Conservation (phyloP, 2,329 filamentous ascomycete species). For the Endoconidiophora laricicola region DNA sequence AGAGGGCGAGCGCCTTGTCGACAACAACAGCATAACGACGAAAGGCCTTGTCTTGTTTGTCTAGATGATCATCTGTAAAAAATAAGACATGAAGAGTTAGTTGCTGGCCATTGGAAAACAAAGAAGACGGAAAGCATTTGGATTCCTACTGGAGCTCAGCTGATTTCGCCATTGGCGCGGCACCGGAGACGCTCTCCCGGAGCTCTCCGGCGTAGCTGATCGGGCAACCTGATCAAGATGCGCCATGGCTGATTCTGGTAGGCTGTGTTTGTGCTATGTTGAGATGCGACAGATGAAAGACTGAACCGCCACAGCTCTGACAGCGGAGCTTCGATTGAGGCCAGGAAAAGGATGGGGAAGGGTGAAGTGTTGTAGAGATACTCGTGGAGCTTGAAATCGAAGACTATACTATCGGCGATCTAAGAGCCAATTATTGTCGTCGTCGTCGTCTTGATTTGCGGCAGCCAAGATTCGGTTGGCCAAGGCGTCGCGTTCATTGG, state of each 20-base stretch:
- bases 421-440: not conserved
- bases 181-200: constrained; percentile 62
- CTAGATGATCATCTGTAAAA: constrained; percentile 32
- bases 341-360: not conserved
- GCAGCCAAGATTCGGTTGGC: constrained; percentile 3
- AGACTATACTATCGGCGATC: not conserved
- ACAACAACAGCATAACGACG: constrained; percentile 81
- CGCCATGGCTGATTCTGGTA: not conserved
- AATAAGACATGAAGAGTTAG: not conserved
- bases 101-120: constrained; percentile 9
- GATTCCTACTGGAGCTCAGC: constrained; percentile 53
- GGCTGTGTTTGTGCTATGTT: not conserved
- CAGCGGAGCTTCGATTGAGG: not conserved
- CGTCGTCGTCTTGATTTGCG: constrained; percentile 3
- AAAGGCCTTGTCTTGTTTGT: constrained; percentile 48
- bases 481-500: constrained; percentile 5
- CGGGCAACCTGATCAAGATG: constrained; percentile 19
- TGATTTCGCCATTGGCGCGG: constrained; percentile 63
- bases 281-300: not conserved
- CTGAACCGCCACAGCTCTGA: not conserved
- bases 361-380: not conserved
- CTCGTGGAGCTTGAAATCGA: not conserved
- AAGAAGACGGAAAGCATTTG: constrained; percentile 7
- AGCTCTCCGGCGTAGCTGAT: constrained; percentile 63
- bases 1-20: constrained; percentile 72